A percentile compares a stretch with the other conserved stretches of the same genome.
phyloP scores from a whole-genome alignment of 768 basidiomycete genomes.

The Boletus rubescentipes region DNA sequence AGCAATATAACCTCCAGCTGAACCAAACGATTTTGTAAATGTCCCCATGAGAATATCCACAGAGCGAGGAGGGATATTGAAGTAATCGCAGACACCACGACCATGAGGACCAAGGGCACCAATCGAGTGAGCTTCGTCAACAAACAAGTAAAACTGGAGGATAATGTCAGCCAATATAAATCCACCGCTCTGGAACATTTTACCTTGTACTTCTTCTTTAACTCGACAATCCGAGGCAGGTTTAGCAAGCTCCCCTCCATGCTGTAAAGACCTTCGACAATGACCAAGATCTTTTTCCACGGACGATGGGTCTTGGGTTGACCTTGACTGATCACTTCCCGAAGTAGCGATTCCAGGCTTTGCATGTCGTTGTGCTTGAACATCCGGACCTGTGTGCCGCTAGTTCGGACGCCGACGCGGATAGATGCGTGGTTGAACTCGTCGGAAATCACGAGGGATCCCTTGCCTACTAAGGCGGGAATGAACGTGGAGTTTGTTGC shows the following conservation, averaged over 20 bases:
- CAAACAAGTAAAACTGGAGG: constrained; percentile 85
- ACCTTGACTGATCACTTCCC: constrained; percentile 94
- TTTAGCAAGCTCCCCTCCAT: constrained; percentile 98
- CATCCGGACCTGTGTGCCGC: constrained; percentile 84
- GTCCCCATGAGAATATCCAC: constrained; percentile 98
- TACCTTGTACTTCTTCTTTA: constrained; percentile 96
- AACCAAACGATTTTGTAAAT: constrained; percentile 93
- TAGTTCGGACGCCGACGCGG: constrained; percentile 85
- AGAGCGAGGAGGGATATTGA: constrained; percentile 72
- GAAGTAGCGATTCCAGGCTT: constrained; percentile 73
- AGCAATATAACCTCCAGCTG: constrained; percentile 92
- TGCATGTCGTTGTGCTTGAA: constrained; percentile 98
- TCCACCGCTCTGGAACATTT: constrained; percentile 11
- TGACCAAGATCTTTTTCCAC: constrained; percentile 96
- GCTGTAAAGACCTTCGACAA: constrained; percentile 94
- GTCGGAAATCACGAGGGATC: constrained; percentile 93
- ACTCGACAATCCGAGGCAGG: constrained; percentile 74
- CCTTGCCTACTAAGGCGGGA: constrained; percentile 87
- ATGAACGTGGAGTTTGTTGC: constrained; percentile 93
- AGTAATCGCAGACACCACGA: constrained; percentile 95
- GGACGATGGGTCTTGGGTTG: constrained; percentile 98
- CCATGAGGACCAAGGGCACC: constrained; percentile 94
- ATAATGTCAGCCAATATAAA: neutral
- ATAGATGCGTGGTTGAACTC: constrained; percentile 97
- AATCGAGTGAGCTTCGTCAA: constrained; percentile 98